These are phyloP conservation scores for Ophiosphaerella herpotricha DNA, from an alignment of 2,329 filamentous ascomycete species.

Conservation along the genomic window DNA sequence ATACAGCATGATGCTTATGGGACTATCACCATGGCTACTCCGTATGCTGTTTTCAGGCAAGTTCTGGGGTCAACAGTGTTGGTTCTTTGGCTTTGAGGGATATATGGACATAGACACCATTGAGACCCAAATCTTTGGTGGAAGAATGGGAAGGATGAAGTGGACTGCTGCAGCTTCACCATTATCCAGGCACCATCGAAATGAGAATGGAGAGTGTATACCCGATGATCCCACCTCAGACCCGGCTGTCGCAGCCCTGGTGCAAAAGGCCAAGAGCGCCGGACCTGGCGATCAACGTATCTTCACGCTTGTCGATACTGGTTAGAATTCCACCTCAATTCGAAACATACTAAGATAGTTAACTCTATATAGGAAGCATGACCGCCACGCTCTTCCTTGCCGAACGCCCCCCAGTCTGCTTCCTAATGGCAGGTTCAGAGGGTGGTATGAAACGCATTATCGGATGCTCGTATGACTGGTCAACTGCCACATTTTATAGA, in stretches of 20 bases:
- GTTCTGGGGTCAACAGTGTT: constrained; percentile 48
- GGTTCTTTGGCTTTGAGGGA: constrained; percentile 46
- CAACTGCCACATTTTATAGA: constrained; percentile 46
- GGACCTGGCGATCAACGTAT: constrained; percentile 31
- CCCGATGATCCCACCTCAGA: constrained; percentile 40
- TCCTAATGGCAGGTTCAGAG: constrained; percentile 51
- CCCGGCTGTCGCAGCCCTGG: constrained; percentile 18
- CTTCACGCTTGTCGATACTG: constrained; percentile 41
- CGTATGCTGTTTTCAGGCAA: constrained; percentile 47
- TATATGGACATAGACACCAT: constrained; percentile 47
- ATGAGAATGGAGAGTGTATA: constrained; percentile 37
- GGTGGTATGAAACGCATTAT: constrained; percentile 54
- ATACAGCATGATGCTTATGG: constrained; percentile 34
- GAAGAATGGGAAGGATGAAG: constrained; percentile 38
- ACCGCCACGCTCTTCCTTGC: constrained; percentile 51
- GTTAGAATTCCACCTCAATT: constrained; percentile 13
- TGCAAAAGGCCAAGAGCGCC: constrained; percentile 28
- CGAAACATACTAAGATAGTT: constrained; percentile 5
- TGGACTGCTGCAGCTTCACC: constrained; percentile 43
- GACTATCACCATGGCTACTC: constrained; percentile 42
- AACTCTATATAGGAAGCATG: constrained; percentile 45
- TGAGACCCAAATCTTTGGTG: constrained; percentile 48
- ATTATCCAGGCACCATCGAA: constrained; percentile 39
- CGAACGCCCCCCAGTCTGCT: constrained; percentile 47
- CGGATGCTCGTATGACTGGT: constrained; percentile 54